Evolutionary conservation across 768 basidiomycete species (phyloP).

Genomic region (Russula virescens): DNA sequence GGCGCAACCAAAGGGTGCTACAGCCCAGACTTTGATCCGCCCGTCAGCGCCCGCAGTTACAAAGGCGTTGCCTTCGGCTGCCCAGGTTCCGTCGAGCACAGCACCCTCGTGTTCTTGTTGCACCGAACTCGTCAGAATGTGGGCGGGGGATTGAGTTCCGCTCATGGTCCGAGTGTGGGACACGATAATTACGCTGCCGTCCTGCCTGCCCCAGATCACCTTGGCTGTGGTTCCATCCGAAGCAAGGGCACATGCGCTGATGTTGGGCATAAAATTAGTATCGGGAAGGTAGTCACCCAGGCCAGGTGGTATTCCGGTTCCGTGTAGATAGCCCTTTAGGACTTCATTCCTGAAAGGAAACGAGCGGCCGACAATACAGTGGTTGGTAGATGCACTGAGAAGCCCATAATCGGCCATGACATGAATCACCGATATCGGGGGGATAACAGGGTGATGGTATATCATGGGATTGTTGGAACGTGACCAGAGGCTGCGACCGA

Average conservation of each 20-base stretch:
- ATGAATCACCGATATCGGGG: slow-evolving; percentile 51
- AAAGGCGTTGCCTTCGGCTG: slow-evolving; percentile 33
- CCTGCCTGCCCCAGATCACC: slow-evolving; percentile 67
- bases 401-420: slow-evolving; percentile 52
- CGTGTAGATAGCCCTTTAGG: slow-evolving; percentile 63
- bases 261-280: slow-evolving; percentile 63
- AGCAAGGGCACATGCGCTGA: slow-evolving; percentile 51
- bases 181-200: slow-evolving; percentile 62
- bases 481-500: slow-evolving; percentile 57
- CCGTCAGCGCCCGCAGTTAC: slow-evolving; percentile 60
- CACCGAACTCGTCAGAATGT: slow-evolving; percentile 44
- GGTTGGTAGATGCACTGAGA: slow-evolving; percentile 55
- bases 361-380: slow-evolving; percentile 71
- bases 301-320: slow-evolving; percentile 52
- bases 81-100: slow-evolving; percentile 54
- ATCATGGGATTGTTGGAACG: slow-evolving; percentile 53
- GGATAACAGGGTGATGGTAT: slow-evolving; percentile 58
- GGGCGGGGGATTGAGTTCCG: slow-evolving; percentile 38
- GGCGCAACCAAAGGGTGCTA: slow-evolving; percentile 45
- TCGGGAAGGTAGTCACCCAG: slow-evolving; percentile 69
- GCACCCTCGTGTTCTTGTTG: slow-evolving; percentile 58
- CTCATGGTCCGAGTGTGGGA: slow-evolving; percentile 57
- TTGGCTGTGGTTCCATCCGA: slow-evolving; percentile 63
- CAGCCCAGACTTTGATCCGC: slow-evolving; percentile 68
- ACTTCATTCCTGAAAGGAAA: slow-evolving; percentile 64